These are phyloP conservation scores for Solanum hybrid DNA, from an alignment of 305 asterid genomes.

Conservation along the genomic window DNA sequence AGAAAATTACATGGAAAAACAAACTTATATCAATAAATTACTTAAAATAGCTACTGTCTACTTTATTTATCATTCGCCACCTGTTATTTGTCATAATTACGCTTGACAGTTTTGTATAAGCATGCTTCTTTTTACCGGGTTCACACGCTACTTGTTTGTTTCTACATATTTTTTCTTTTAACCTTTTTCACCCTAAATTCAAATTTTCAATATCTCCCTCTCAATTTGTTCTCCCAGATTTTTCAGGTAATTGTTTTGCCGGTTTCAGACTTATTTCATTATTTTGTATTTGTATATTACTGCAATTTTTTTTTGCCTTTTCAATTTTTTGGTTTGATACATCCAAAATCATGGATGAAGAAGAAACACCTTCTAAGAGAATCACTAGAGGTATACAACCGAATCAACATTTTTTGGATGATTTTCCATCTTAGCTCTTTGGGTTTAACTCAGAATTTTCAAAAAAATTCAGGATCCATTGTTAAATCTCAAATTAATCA, in stretches of 20 bases:
- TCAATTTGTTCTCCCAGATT: neutral
- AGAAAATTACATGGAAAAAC: neutral
- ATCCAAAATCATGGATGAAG: too few relatives aligned
- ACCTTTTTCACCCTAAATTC: neutral
- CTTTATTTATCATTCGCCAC: neutral
- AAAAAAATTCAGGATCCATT: neutral
- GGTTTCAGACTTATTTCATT: neutral
- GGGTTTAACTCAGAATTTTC: neutral
- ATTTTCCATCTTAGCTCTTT: too few relatives aligned
- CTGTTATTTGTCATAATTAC: neutral
- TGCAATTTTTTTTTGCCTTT: too few relatives aligned
- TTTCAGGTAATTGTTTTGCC: too few relatives aligned
- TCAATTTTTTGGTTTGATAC: too few relatives aligned
- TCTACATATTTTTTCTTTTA: too few relatives aligned
- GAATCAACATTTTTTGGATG: too few relatives aligned
- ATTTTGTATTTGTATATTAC: neutral
- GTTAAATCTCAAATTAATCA: neutral
- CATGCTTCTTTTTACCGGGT: too few relatives aligned
- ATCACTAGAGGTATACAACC: too few relatives aligned
- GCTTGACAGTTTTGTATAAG: neutral
- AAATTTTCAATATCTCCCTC: neutral
- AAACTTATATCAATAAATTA: too few relatives aligned
- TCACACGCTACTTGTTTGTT: neutral
- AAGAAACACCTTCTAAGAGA: too few relatives aligned
- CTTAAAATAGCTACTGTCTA: neutral